A percentile compares a stretch with the other conserved stretches of the same genome.
Conservation (phyloP, 768 basidiomycete genomes). For the Agrocybe pediades region DNA sequence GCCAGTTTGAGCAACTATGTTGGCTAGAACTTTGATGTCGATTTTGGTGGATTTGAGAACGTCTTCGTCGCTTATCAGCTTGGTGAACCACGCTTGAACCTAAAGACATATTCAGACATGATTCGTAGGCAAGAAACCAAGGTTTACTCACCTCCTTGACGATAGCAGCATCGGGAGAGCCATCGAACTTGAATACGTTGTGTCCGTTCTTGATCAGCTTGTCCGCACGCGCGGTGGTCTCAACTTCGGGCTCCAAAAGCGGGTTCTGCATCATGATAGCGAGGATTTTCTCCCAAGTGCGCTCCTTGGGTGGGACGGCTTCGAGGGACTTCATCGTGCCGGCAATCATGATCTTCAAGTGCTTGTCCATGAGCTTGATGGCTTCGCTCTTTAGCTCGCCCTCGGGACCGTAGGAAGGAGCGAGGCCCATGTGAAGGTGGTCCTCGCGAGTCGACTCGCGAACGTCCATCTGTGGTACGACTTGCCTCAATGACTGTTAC, state of each 20-base stretch:
- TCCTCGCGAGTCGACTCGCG: background rate
- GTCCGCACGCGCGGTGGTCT: background rate
- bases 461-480: too few relatives aligned
- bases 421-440: background rate
- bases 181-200: background rate
- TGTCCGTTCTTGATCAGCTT: background rate
- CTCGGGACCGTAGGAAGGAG: background rate
- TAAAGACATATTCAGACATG: background rate
- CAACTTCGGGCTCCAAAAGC: background rate
- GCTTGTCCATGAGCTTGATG: background rate
- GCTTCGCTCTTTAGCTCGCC: background rate
- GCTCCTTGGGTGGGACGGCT: background rate
- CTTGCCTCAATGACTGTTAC: too few relatives aligned
- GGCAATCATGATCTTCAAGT: slow-evolving; percentile 2
- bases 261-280: background rate
- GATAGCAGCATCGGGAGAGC: background rate
- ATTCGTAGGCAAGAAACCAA: too few relatives aligned
- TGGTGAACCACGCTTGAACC: background rate
- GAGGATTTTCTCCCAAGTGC: background rate
- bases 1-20: background rate
- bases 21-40: background rate
- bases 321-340: background rate
- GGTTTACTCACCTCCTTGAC: background rate
- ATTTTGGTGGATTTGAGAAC: background rate
- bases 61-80: background rate